Evolutionary conservation across 169 alveolate species (phyloP), one percentile per base, ranked within the genome.

Genomic region (Blepharisma undulans): DNA sequence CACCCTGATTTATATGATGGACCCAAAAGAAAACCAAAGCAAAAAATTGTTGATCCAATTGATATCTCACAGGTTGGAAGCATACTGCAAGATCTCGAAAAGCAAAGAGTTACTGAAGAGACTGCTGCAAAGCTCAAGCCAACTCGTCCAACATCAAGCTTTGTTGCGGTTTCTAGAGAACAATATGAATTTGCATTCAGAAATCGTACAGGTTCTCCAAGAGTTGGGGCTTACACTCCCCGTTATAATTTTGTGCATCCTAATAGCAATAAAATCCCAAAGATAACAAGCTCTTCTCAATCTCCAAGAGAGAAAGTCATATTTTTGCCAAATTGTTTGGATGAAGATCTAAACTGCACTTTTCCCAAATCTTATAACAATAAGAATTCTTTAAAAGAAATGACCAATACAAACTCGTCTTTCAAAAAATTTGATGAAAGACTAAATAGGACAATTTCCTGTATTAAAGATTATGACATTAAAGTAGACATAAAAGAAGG

Each of bases 141-240:
- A 0, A 82, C 33, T 21, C 89, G 76, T 60, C 34, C 34, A 12
- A 82, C 78, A 7, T 34, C 89, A 1, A 32, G 76, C 25, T 82
- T 82, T 8, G 29, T 21, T 32, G 34, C 74, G 6, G 36, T 82
- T n/a, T 82, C 89, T 14, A 8, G 89, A 82, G 89, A 82, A 21
- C 25, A 34, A 21, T 82, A 82, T 72, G 74, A n/a, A 21, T 60
- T 48, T 30, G 89, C 89, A 21, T 82, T 82, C 36, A 33, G 89
- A 22, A 82, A 82, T 59, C 74, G 89, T 2, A 82, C 89, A 2
- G 76, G 60, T 7, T 82, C 89, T 22, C 89, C 89, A 34, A 82
- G 36, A 60, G 89, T 82, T 6, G 89, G 89, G 7, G 60, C 27
- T 14, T 82, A 82, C 48, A 32, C 77, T 22, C 89, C 89, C 36